Base-by-base conservation (phyloP, 176 grass and related monocot species). In the Triticum timopheevii region DNA sequence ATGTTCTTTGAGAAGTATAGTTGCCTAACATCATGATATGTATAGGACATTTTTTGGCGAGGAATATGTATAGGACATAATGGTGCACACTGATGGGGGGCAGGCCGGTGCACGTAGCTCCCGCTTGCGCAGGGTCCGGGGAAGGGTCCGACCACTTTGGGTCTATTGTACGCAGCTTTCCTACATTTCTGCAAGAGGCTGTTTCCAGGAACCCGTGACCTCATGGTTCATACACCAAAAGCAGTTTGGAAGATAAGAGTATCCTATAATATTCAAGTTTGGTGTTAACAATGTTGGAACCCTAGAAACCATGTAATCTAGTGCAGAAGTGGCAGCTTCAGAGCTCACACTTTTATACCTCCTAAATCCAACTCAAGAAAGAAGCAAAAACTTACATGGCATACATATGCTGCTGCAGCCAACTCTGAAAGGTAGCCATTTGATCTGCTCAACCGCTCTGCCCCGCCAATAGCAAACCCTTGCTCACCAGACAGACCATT, bases 361-460 rank as follows among this genome's bases (percentile, higher is more conserved):
- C 2, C 44, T 36, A 5, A 30, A 83, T 36, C 39, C 44, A 42
- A 25, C 71, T 2, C 7, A 38, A 19, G 61, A 4, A 10, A 79
- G 68, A 85, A 90, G 76, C 3, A 45, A 67, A 86, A 83, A 90
- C 93, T 89, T 92, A 98, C 96, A 86, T 89, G 69, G 90, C 96
- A 98, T 78, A 95, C 96, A 72, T 92, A 95, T 45, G 93, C 93
- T 85, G 92, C 93, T 27, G 96, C 93, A 56, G 92, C 92, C 78
- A 98, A 88, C 70, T 98, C 96, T 89, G 93, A 95, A 77, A 98
- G 92, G 82, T 92, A 98, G 42, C 96, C 91, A 79, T 92, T 98
- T 82, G 89, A 95, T 58, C 86, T 90, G 80, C 87, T 95, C 59
- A 92, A 84, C 27, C 77, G 86, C 81, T 98, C 95, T 76, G 91